Conservation (phyloP, 257 asterid genomes). For the Solanum habrochaites region DNA sequence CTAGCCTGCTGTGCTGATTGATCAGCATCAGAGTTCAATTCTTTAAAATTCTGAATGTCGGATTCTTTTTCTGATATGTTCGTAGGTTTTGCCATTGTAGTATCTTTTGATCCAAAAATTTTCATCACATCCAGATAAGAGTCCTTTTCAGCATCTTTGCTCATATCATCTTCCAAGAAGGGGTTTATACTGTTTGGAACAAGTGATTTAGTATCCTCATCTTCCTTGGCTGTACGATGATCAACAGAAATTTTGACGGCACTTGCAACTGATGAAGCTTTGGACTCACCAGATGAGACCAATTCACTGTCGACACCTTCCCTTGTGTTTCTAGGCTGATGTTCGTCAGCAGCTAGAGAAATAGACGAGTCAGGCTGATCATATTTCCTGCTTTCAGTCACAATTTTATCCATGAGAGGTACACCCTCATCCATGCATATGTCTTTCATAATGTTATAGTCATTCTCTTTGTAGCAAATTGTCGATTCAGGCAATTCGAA, state of each 20-base stretch:
- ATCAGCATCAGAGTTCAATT: slow-evolving; percentile 20
- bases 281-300: slow-evolving; percentile 6
- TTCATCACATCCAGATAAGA: slow-evolving; percentile 3
- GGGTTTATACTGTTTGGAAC: slow-evolving; percentile 5
- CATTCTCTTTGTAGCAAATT: slow-evolving; percentile 38
- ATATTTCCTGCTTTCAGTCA: slow-evolving; percentile 18
- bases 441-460: slow-evolving; percentile 44
- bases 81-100: neutral
- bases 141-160: slow-evolving; percentile 2
- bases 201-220: slow-evolving; percentile 8
- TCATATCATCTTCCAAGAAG: slow-evolving; percentile 3
- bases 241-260: neutral
- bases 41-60: slow-evolving; percentile 24
- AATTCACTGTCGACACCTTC: slow-evolving; percentile 13
- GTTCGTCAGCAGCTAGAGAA: slow-evolving; percentile 16
- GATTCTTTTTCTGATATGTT: slow-evolving; percentile 19
- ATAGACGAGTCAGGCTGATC: slow-evolving; percentile 7
- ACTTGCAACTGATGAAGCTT: slow-evolving; percentile 4
- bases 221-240: slow-evolving; percentile 7
- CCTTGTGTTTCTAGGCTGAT: neutral
- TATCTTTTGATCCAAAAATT: slow-evolving; percentile 2
- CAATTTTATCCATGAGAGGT: slow-evolving; percentile 25
- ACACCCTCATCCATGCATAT: slow-evolving; percentile 70
- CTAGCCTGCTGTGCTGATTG: slow-evolving; percentile 6
- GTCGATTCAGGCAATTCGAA: slow-evolving; percentile 42